Evolutionary conservation across 1,284 basidiomycete genomes (phyloP), one percentile per base, ranked within the genome.

Genomic region (Rhodotorula sp.): DNA sequence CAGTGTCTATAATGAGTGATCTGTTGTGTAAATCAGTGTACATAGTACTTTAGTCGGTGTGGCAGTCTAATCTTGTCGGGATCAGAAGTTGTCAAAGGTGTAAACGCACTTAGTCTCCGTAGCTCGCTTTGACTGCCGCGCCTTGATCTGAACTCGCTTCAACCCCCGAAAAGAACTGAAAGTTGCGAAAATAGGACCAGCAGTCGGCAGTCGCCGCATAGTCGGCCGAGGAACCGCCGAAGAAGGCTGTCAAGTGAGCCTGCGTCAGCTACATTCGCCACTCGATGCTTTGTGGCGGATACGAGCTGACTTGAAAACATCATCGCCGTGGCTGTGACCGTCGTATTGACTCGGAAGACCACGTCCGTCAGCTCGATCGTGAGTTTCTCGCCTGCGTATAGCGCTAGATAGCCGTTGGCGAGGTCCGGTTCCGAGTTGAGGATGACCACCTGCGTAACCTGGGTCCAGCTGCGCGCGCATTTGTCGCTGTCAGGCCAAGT

Each of bases 151-250:
- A 8, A 23, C 54, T 58, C 16, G 62, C n/a, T 47, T 55, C 66
- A 26, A 65, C 66, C 1, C 69, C 69, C 21, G 65, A 66, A 4
- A 23, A 68, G 31, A 76, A 72, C 23, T 31, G 59, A 34, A 73
- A 60, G 45, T 73, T 64, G n/a, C 67, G 64, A 58, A 60, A 76
- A 34, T 72, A 73, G 0, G 67, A 65, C 14, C 57, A 61, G 31
- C 62, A 62, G 18, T 69, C 64, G 16, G 59, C 60, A 6, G 69
- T 26, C 12, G 69, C 59, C 12, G 74, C 74, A 34, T 69, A 76
- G 8, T 69, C 63, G 5, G 31, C 34, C 0, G 62, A 67, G 8
- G 67, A 69, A 15, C 74, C 74, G 55, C 74, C 74, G 56, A 76
- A 76, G 58, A 76, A 75, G 28, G 74, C 69, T 67, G 64, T 18